phyloP scores from a whole-genome alignment of 75 land plant genomes.

The Picea glauca region DNA sequence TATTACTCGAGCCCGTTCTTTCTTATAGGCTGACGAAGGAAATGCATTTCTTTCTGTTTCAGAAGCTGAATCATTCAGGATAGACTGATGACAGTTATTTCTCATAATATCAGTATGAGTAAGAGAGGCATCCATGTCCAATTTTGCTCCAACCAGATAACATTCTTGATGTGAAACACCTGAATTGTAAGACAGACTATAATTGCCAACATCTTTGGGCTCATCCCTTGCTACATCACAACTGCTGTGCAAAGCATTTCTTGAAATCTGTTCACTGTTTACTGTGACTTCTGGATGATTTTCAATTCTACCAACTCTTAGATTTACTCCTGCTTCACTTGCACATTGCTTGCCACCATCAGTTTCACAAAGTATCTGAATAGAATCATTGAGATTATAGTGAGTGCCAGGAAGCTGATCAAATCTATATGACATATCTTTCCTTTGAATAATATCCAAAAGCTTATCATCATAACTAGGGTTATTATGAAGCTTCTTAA shows the following conservation, averaged over 20 bases:
- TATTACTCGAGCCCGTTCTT: conserved; percentile 5
- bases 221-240: neutral
- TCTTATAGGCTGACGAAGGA: conserved; percentile 7
- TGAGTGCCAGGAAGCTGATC: neutral
- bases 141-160: neutral
- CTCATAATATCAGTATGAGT: neutral
- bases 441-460: neutral
- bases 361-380: neutral
- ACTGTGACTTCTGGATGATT: neutral
- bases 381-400: neutral
- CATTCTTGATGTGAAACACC: neutral
- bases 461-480: neutral
- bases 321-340: neutral
- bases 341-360: neutral
- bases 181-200: neutral
- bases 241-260: neutral
- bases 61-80: neutral
- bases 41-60: neutral
- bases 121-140: neutral
- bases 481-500: neutral
- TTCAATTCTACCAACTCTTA: neutral
- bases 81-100: neutral
- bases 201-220: neutral
- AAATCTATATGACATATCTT: neutral
- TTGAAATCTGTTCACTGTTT: neutral